Conservation (phyloP, 2,329 filamentous ascomycete genomes). For the Colletotrichum paranaense region DNA sequence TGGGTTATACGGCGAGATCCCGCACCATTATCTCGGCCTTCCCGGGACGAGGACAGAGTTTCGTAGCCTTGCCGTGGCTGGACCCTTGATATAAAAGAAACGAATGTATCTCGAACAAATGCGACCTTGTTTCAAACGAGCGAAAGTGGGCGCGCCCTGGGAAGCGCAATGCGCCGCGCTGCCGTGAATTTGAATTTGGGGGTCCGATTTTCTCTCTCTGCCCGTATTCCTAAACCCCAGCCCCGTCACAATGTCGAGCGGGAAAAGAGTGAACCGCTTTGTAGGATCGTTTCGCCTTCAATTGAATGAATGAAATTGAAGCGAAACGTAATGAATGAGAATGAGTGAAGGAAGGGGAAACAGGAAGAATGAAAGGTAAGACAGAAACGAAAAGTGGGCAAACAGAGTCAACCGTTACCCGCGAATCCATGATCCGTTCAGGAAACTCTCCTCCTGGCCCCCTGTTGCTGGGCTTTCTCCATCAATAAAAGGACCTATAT, state of each 20-base stretch:
- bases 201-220: neutral
- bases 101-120: conserved; percentile 15
- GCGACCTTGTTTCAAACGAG: conserved; percentile 1
- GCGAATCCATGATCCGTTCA: conserved; percentile 28
- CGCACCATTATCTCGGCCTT: conserved; percentile 17
- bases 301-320: conserved; percentile 13
- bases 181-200: conserved; percentile 1
- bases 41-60: neutral
- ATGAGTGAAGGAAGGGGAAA: neutral
- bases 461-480: conserved; percentile 7
- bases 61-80: neutral
- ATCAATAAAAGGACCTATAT: conserved; percentile 24
- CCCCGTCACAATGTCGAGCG: neutral
- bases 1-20: conserved; percentile 10
- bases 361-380: neutral
- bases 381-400: conserved; percentile 30
- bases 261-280: conserved; percentile 20
- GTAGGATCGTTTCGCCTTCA: neutral
- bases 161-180: conserved; percentile 16
- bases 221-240: neutral
- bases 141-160: neutral
- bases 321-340: conserved; percentile 9
- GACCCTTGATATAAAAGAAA: neutral
- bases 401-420: conserved; percentile 9
- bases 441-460: neutral